Evolutionary conservation across 75 land plant genomes (phyloP).

Genomic region (Selaginella moellendorffii): DNA sequence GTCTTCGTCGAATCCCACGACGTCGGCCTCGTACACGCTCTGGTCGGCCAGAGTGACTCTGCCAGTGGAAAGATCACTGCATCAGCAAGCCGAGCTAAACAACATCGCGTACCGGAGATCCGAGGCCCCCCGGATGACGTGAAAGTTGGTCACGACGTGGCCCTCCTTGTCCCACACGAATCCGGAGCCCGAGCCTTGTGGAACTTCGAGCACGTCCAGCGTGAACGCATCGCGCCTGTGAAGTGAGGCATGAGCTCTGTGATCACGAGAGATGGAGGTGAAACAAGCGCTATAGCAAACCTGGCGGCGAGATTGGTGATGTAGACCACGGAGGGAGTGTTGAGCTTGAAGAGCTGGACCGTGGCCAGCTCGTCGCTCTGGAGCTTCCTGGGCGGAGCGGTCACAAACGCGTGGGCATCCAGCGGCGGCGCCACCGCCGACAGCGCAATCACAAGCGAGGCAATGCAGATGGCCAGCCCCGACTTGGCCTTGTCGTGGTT

Average conservation of each 20-base stretch:
- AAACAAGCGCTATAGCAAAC: conserved; percentile 18
- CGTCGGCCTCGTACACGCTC: conserved; percentile 69
- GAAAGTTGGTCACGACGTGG: conserved; percentile 93
- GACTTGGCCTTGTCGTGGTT: background rate
- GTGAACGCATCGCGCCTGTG: conserved; percentile 93
- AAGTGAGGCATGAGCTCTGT: too few relatives aligned
- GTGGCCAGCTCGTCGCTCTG: conserved; percentile 93
- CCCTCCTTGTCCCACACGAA: conserved; percentile 92
- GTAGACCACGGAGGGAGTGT: conserved; percentile 97
- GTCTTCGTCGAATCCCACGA: conserved; percentile 95
- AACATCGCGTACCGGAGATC: conserved; percentile 94
- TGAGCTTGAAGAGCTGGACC: conserved; percentile 86
- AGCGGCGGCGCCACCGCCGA: background rate
- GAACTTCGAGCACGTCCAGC: conserved; percentile 92
- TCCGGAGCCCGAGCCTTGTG: conserved; percentile 97
- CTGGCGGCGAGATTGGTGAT: conserved; percentile 90
- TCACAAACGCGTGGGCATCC: conserved; percentile 69
- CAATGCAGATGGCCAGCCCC: background rate
- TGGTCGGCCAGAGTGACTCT: conserved; percentile 97
- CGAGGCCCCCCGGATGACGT: conserved; percentile 94
- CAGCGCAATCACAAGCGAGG: background rate
- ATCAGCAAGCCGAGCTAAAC: background rate
- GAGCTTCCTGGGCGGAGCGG: conserved; percentile 44
- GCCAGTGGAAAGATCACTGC: conserved; percentile 13
- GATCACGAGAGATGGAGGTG: too few relatives aligned